phyloP scores from a whole-genome alignment of 78 protist species.

The Tieghemostelium lacteum region DNA sequence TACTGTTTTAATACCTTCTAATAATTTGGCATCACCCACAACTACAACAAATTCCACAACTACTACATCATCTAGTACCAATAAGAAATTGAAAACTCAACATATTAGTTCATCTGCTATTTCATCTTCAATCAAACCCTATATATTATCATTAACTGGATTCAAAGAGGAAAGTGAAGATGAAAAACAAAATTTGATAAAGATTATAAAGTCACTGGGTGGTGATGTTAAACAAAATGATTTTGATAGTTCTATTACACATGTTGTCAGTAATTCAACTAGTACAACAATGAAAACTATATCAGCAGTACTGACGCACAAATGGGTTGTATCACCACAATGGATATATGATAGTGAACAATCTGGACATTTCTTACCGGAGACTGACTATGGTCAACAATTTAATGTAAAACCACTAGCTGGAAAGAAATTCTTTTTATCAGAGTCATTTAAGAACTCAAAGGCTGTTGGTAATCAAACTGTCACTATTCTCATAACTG shows the following conservation, averaged over 20 bases:
- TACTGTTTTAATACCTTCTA: too few relatives aligned
- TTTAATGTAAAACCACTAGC: conserved; percentile 9
- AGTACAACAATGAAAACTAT: conserved; percentile 45
- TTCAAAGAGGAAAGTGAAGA: conserved; percentile 24
- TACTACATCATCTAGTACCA: background rate
- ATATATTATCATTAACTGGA: conserved; percentile 14
- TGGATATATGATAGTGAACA: conserved; percentile 29
- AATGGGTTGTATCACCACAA: conserved; percentile 41
- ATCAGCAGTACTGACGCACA: conserved; percentile 12
- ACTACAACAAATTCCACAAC: conserved; percentile 5
- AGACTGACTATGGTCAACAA: conserved; percentile 1
- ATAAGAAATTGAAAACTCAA: background rate
- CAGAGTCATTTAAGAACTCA: background rate
- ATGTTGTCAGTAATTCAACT: conserved; percentile 6
- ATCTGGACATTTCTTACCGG: background rate
- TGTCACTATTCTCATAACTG: background rate
- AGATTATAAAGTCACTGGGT: background rate
- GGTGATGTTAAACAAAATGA: conserved; percentile 14
- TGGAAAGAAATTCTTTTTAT: conserved; percentile 1
- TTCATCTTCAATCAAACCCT: background rate
- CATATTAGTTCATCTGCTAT: background rate
- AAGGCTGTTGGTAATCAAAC: background rate
- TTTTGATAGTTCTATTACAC: conserved; percentile 42
- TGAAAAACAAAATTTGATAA: conserved; percentile 2
- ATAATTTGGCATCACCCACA: background rate